These are phyloP conservation scores for Xerocomus spinulosus DNA, from an alignment of 768 basidiomycete species.

Conservation along the genomic window DNA sequence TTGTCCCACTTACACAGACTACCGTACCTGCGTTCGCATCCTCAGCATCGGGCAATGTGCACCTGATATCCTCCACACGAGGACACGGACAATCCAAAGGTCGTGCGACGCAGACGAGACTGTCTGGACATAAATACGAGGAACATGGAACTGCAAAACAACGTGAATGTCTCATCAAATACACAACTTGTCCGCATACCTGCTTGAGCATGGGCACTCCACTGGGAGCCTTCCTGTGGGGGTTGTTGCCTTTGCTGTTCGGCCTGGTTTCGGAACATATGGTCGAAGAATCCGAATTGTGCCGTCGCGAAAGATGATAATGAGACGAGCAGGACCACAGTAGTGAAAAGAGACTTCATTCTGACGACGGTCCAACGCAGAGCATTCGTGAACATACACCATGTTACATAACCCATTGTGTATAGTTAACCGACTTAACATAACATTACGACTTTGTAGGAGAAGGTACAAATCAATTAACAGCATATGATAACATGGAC, in stretches of 20 bases:
- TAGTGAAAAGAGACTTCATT: constrained; percentile 14
- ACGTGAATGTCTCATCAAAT: neutral
- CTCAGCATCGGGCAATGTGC: constrained; percentile 59
- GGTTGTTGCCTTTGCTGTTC: constrained; percentile 50
- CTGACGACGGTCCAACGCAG: neutral
- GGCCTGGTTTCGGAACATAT: constrained; percentile 58
- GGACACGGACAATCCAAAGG: constrained; percentile 75
- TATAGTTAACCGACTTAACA: constrained; percentile 14
- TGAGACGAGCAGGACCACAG: constrained; percentile 14
- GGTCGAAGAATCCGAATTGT: constrained; percentile 79
- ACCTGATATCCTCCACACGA: constrained; percentile 70
- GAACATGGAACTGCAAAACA: constrained; percentile 61
- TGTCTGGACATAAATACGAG: constrained; percentile 70
- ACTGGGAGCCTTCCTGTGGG: constrained; percentile 48
- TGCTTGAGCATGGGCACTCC: constrained; percentile 60
- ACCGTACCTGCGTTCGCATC: constrained; percentile 54
- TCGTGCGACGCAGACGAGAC: constrained; percentile 55
- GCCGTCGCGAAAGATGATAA: constrained; percentile 40
- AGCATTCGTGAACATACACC: neutral
- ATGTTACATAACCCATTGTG: neutral
- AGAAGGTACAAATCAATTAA: constrained; percentile 31
- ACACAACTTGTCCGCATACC: constrained; percentile 35
- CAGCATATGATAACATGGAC: constrained; percentile 27
- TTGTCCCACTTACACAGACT: constrained; percentile 62
- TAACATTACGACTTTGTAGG: constrained; percentile 26